These are phyloP conservation scores for Umbelopsis sp. DNA, from an alignment of 192 early-diverging fungal genomes.

Conservation along the genomic window DNA sequence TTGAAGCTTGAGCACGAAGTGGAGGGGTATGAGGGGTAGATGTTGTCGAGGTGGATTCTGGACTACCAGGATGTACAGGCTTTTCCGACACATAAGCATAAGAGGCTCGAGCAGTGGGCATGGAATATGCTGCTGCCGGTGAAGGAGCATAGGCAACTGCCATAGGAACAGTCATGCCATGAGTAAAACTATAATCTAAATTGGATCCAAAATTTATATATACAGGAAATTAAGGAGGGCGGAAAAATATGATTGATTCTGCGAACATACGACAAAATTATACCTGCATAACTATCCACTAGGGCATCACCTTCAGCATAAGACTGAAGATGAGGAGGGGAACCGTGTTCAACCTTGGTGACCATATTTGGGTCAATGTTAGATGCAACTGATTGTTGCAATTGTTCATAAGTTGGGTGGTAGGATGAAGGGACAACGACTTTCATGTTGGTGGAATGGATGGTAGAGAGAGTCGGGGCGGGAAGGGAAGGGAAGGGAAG, in stretches of 20 bases:
- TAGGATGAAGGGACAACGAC: conserved; percentile 22
- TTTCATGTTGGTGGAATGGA: conserved; percentile 10
- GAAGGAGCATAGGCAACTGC: neutral
- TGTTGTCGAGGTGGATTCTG: conserved; percentile 29
- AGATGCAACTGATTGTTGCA: conserved; percentile 13
- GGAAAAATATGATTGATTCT: neutral
- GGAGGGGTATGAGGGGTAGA: conserved; percentile 32
- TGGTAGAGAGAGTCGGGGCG: neutral
- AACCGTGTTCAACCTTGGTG: conserved; percentile 17
- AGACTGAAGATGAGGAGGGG: conserved; percentile 13
- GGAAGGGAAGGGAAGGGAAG: conserved; percentile 5
- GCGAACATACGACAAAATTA: neutral
- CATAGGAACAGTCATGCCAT: conserved; percentile 19
- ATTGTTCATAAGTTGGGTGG: conserved; percentile 4
- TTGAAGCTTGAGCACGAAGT: conserved; percentile 16
- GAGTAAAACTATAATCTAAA: conserved; percentile 17
- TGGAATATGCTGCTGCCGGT: conserved; percentile 1
- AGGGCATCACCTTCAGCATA: conserved; percentile 13
- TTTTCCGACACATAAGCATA: conserved; percentile 18
- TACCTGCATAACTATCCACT: conserved; percentile 16
- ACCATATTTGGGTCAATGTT: conserved; percentile 16
- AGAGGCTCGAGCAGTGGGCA: conserved; percentile 15
- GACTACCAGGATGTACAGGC: conserved; percentile 23
- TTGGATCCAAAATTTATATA: neutral
- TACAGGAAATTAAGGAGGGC: neutral